Base-by-base conservation (phyloP, 352 stramenopile species). In the Phytopythium kandeliae region DNA sequence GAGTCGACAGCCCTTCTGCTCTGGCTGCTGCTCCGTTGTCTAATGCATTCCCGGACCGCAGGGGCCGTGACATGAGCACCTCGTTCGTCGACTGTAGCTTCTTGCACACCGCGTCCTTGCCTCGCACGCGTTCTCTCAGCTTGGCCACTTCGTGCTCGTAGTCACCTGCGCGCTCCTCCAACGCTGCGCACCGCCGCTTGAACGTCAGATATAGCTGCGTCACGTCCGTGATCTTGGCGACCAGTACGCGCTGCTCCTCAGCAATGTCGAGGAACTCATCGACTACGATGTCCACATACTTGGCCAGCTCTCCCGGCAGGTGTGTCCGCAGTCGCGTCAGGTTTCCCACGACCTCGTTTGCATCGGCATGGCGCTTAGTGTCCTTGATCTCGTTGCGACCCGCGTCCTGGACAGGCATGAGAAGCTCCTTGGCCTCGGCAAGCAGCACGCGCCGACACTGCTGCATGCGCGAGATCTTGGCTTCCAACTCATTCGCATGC, bases 61-160 rank as follows among this genome's bases (percentile, higher is more conserved):
- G 60, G n/a, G 85, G 52, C 25, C 66, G 63, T 50, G 66, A 62
- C 2, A 88, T 48, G 24, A 88, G 55, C n/a, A 61, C 74, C 46
- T 86, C 74, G 28, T 88, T 86, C 21, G 77, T 74, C 30, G 71
- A 31, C 52, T 88, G 86, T 17, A 88, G 36, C 46, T 86, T 82
- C 48, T 74, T 84, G 31, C 73, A 80, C 5, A 86, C 56, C 0
- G 35, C 25, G 42, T 86, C 74, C 25, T 88, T 88, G 21, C 51
- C 55, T 37, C 80, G 55, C 3, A 86, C 51, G 31, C 80, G 67
- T 22, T 69, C 26, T 12, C 81, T 57, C 7, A 85, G 40, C 2
- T 47, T 71, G 34, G 68, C 51, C 26, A 81, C 19, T 2, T 57
- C 59, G 17, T 31, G 58, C 41, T 66, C 57, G 1, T 81, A 60